Base-by-base conservation (phyloP, 352 stramenopile species). In the Phytophthora quininea region DNA sequence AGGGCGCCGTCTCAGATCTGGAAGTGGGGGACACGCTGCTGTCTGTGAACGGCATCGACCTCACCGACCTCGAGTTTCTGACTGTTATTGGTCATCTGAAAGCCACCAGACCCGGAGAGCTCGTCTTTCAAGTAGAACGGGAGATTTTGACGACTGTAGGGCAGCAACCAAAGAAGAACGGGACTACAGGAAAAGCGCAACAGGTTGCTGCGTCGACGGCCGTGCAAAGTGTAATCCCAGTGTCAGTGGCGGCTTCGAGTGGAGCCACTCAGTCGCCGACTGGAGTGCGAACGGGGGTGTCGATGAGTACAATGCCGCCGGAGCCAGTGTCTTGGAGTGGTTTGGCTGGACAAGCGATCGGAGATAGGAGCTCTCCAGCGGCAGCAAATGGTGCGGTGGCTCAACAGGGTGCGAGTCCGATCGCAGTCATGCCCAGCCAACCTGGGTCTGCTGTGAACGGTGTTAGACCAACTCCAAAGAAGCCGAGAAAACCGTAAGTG, bases 21-120 rank as follows among this genome's bases (percentile, higher is more conserved):
- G 72, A 67, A 4, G 75, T 90, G 33, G 87, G 85, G 14, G 87
- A 95, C 62, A 82, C 74, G 24, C 71, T 95, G 35, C 57, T 95
- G 45, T 84, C 83, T 0, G 82, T 93, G 29, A 93, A 95, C 32
- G 84, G 76, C 30, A 58, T 73, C 31, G 62, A 82, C 37, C 64
- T 93, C 19, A 82, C 64, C 11, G 71, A 74, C 0, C 64, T 86
- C 30, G 75, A 79, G 7, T 92, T 91, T 33, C 40, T 82, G 10
- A 73, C 84, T 19, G 77, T 81, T 2, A 84, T 91, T 45, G 72
- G 89, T 40, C 67, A 82, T 5, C 67, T 93, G 53, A 91, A 93
- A 70, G 73, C 73, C 1, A 80, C 73, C 2, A 69, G 62, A 33
- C 73, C 81, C 0, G 79, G 82, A 8, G 71, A 80, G 45, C 64